Evolutionary conservation across 192 early-diverging fungal genomes (phyloP).

Genomic region (Backusella tarrabulga): DNA sequence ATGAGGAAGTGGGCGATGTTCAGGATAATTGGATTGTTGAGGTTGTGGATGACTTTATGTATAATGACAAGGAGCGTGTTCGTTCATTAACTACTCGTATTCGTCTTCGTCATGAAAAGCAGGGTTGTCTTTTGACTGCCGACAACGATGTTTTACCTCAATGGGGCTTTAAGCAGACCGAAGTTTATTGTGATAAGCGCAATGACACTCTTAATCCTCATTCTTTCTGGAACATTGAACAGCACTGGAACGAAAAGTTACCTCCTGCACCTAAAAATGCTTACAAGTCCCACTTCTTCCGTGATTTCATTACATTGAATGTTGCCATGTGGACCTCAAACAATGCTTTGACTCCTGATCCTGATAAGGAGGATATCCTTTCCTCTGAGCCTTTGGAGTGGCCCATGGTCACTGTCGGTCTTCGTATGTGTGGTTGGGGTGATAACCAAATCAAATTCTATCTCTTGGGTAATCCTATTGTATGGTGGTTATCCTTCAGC

Average conservation of each 20-base stretch:
- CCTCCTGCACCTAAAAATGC: slow-evolving; percentile 64
- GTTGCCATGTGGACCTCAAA: slow-evolving; percentile 95
- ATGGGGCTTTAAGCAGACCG: slow-evolving; percentile 96
- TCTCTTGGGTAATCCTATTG: slow-evolving; percentile 89
- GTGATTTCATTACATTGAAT: slow-evolving; percentile 89
- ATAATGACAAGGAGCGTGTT: slow-evolving; percentile 48
- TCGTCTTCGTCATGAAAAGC: slow-evolving; percentile 67
- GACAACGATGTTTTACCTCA: slow-evolving; percentile 78
- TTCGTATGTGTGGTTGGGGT: slow-evolving; percentile 94
- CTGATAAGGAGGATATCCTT: slow-evolving; percentile 85
- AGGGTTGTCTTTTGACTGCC: slow-evolving; percentile 78
- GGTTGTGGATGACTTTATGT: slow-evolving; percentile 65
- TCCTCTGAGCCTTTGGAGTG: slow-evolving; percentile 88
- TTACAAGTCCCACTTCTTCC: slow-evolving; percentile 76
- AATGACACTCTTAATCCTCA: slow-evolving; percentile 55
- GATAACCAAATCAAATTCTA: slow-evolving; percentile 86
- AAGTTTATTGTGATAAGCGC: slow-evolving; percentile 83
- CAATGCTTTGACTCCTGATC: slow-evolving; percentile 92
- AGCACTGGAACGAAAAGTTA: slow-evolving; percentile 70
- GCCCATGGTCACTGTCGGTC: slow-evolving; percentile 83
- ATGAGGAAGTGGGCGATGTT: slow-evolving; percentile 62
- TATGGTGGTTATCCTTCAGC: slow-evolving; percentile 80
- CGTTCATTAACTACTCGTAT: slow-evolving; percentile 83
- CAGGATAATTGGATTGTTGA: slow-evolving; percentile 95
- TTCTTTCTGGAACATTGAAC: slow-evolving; percentile 92